phyloP scores from a whole-genome alignment of 2,329 filamentous ascomycete genomes.

The Cladosporium sp. region DNA sequence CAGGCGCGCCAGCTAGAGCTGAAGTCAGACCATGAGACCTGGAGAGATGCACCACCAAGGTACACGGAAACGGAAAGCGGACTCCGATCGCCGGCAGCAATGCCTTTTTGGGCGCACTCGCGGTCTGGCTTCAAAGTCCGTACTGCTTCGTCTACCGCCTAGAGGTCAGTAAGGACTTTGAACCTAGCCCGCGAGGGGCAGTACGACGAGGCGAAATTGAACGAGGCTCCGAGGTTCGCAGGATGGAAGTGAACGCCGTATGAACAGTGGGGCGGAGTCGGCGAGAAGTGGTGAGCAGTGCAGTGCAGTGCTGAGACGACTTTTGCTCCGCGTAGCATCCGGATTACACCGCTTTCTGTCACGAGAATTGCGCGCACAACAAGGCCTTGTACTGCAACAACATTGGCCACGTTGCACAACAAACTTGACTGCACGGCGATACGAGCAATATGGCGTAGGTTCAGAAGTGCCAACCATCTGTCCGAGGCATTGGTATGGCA shows the following conservation, averaged over 20 bases:
- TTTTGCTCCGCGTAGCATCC: neutral
- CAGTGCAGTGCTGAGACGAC: neutral
- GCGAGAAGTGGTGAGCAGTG: neutral
- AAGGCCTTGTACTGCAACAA: neutral
- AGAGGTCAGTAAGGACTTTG: neutral
- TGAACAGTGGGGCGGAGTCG: neutral
- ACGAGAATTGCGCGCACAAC: neutral
- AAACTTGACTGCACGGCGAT: neutral
- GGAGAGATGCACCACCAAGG: neutral
- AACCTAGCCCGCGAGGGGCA: neutral
- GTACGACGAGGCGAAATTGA: neutral
- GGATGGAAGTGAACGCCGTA: constrained; percentile 1
- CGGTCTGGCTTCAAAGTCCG: neutral
- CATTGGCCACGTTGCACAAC: neutral
- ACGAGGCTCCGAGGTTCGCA: neutral
- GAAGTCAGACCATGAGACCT: constrained; percentile 3
- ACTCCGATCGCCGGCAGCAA: constrained; percentile 1
- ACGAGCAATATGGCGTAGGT: neutral
- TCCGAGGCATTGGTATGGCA: neutral
- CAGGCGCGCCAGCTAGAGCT: constrained; percentile 11
- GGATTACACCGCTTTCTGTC: neutral
- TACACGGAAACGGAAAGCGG: neutral
- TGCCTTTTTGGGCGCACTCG: neutral
- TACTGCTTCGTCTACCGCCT: neutral
- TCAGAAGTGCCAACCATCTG: neutral